These are phyloP conservation scores for Tuber aestivum DNA, from an alignment of 495 filamentous ascomycete species.

Conservation along the genomic window DNA sequence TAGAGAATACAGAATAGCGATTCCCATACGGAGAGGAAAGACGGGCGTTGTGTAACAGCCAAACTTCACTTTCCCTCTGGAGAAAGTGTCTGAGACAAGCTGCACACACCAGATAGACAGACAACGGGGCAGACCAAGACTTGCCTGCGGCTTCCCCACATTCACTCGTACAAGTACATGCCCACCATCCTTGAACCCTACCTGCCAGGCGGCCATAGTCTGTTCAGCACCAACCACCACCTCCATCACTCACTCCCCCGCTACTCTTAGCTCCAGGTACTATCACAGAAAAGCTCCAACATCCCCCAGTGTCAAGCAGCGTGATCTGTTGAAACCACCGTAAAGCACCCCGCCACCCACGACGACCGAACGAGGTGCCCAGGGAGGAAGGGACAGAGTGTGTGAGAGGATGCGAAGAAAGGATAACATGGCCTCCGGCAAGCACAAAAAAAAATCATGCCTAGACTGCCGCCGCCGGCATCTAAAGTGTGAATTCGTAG, in stretches of 20 bases:
- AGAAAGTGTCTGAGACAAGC: too few relatives aligned
- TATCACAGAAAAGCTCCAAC: neutral
- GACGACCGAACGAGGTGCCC: neutral
- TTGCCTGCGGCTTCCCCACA: too few relatives aligned
- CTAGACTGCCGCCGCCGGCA: conserved; percentile 33
- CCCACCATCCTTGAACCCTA: neutral
- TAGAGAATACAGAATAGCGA: too few relatives aligned
- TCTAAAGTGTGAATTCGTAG: conserved; percentile 28
- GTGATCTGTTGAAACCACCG: too few relatives aligned
- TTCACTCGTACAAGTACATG: too few relatives aligned
- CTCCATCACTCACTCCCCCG: too few relatives aligned
- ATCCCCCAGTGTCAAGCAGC: neutral
- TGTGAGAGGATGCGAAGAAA: neutral
- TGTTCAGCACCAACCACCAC: neutral
- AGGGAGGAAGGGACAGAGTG: neutral
- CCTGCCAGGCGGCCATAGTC: neutral
- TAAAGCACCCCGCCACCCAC: neutral
- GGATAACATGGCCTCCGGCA: conserved; percentile 26
- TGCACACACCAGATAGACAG: too few relatives aligned
- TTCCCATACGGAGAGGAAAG: too few relatives aligned
- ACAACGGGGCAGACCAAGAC: too few relatives aligned
- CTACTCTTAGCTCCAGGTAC: neutral
- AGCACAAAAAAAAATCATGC: conserved; percentile 34
- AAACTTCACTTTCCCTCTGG: too few relatives aligned
- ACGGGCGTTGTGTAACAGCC: too few relatives aligned